Conservation (phyloP, 169 alveolate genomes). For the Cryptosporidium felis region DNA sequence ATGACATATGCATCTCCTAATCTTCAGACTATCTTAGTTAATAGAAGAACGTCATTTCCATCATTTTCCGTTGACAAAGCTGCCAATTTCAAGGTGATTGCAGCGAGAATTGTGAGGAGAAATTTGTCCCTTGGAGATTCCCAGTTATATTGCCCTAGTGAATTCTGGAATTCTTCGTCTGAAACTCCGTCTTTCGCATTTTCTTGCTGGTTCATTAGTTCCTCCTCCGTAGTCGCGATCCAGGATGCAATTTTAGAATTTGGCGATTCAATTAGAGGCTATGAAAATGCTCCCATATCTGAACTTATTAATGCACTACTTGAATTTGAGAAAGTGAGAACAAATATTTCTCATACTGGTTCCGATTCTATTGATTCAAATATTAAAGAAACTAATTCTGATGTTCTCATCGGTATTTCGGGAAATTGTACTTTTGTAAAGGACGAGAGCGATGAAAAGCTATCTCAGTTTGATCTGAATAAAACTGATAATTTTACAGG, state of each 20-base stretch:
- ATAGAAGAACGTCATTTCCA: constrained; percentile 55
- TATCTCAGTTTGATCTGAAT: no score
- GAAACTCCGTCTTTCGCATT: constrained; percentile 51
- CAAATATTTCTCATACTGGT: not conserved
- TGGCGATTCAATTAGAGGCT: constrained; percentile 7
- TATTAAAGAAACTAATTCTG: not conserved
- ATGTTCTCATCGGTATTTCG: not conserved
- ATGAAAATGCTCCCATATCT: constrained; percentile 1
- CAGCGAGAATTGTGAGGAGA: constrained; percentile 66
- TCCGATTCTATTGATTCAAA: not conserved
- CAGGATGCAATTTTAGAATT: constrained; percentile 21
- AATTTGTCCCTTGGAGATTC: constrained; percentile 24
- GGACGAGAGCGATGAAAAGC: no score
- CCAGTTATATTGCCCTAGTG: constrained; percentile 15
- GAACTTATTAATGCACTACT: constrained; percentile 15
- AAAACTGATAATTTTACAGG: no score
- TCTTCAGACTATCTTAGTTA: constrained; percentile 34
- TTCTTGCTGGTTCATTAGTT: constrained; percentile 56
- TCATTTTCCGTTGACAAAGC: constrained; percentile 21
- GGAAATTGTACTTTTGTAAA: not conserved
- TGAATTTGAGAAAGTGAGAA: constrained; percentile 29
- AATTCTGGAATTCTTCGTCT: constrained; percentile 44
- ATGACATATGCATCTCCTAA: constrained; percentile 62
- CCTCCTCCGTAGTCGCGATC: constrained; percentile 7
- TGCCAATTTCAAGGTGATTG: constrained; percentile 37